Conservation (phyloP, 2,329 filamentous ascomycete species). For the Phoma sp. region DNA sequence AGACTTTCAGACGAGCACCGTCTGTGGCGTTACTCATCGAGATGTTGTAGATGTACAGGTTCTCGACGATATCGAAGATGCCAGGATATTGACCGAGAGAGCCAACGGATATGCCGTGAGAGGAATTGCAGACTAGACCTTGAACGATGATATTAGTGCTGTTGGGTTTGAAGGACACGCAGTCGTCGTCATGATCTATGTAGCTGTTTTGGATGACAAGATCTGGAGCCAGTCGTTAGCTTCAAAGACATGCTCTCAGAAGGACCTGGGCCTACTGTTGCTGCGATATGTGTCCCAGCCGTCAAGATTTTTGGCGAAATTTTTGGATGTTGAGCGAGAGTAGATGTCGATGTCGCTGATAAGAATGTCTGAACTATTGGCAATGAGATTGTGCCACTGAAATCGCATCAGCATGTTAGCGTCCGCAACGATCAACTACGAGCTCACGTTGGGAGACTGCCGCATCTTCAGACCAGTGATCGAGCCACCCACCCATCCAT, state of each 20-base stretch:
- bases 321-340: constrained; percentile 58
- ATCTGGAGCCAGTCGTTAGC: constrained; percentile 26
- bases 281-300: constrained; percentile 68
- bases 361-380: constrained; percentile 68
- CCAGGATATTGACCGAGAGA: constrained; percentile 71
- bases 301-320: constrained; percentile 69
- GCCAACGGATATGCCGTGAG: constrained; percentile 74
- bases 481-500: constrained; percentile 28
- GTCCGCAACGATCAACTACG: constrained; percentile 19
- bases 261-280: constrained; percentile 32
- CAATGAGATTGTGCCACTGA: constrained; percentile 70
- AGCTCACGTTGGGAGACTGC: constrained; percentile 57
- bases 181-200: constrained; percentile 71
- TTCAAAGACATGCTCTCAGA: neutral
- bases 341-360: constrained; percentile 67
- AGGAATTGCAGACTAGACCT: constrained; percentile 70
- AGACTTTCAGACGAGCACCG: constrained; percentile 74
- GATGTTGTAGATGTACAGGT: constrained; percentile 59
- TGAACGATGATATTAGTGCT: constrained; percentile 72
- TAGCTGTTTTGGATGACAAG: constrained; percentile 71
- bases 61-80: constrained; percentile 71
- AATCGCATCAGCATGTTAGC: constrained; percentile 13
- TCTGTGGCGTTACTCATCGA: constrained; percentile 56
- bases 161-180: constrained; percentile 77
- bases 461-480: neutral